A percentile compares a stretch with the other conserved stretches of the same genome.
phyloP scores from a whole-genome alignment of 2,329 filamentous ascomycete species.

The Colletotrichum paranaense region DNA sequence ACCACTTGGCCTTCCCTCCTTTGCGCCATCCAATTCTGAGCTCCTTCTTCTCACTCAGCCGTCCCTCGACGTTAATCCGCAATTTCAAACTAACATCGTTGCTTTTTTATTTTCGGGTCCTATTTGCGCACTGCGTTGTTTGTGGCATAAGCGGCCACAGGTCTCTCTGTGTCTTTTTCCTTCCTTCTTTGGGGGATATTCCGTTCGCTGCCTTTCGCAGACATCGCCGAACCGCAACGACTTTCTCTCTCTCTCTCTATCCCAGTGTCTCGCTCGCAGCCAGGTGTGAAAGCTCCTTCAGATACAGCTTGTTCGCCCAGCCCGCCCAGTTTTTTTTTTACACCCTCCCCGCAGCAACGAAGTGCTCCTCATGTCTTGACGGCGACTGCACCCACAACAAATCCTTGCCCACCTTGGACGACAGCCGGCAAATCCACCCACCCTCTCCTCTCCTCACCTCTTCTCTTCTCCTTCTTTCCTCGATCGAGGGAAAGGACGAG shows the following conservation, averaged over 20 bases:
- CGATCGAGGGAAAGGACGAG: slow-evolving; percentile 31
- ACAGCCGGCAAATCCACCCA: slow-evolving; percentile 29
- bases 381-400: slow-evolving; percentile 34
- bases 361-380: slow-evolving; percentile 35
- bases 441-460: slow-evolving; percentile 21
- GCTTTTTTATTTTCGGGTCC: slow-evolving; percentile 12
- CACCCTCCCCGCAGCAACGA: slow-evolving; percentile 28
- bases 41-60: slow-evolving; percentile 5
- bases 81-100: slow-evolving; percentile 8
- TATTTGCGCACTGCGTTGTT: slow-evolving; percentile 4
- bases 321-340: slow-evolving; percentile 30
- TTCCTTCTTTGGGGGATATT: slow-evolving; percentile 7
- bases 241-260: not conserved
- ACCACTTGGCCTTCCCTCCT: slow-evolving; percentile 17
- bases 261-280: not conserved
- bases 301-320: slow-evolving; percentile 28
- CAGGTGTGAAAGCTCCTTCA: slow-evolving; percentile 20
- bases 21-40: slow-evolving; percentile 21
- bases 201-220: slow-evolving; percentile 13
- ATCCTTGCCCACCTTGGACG: slow-evolving; percentile 34
- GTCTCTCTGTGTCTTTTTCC: not conserved
- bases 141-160: slow-evolving; percentile 24
- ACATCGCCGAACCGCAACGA: slow-evolving; percentile 29
- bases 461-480: slow-evolving; percentile 28
- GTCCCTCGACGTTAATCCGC: not conserved